phyloP scores from a whole-genome alignment of 23 red algal species.

The Gracilaria gracilis region DNA sequence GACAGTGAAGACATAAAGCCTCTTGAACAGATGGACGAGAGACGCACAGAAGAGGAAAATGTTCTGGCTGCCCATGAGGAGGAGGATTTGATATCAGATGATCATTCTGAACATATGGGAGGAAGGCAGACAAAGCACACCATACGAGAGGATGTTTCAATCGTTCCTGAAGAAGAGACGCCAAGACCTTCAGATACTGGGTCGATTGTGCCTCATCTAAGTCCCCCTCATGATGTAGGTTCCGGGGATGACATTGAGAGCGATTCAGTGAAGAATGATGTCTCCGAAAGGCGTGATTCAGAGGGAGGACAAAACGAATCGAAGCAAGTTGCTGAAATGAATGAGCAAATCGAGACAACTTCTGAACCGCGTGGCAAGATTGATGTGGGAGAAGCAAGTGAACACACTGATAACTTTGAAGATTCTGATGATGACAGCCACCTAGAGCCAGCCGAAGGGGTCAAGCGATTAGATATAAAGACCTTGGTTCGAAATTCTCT shows the following conservation, averaged over 20 bases:
- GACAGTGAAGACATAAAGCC: constrained; percentile 38
- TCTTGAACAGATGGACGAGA: not conserved
- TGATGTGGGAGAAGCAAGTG: not conserved
- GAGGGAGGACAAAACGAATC: not conserved
- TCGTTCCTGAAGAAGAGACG: not conserved
- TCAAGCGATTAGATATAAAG: constrained; percentile 53
- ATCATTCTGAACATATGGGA: not conserved
- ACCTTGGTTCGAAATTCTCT: constrained; percentile 47
- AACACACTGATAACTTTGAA: not conserved
- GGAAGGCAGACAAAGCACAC: no score
- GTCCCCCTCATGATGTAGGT: not conserved
- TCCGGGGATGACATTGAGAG: not conserved
- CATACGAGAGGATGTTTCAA: not conserved
- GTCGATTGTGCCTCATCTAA: not conserved
- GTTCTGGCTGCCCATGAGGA: not conserved
- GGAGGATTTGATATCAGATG: constrained; percentile 7
- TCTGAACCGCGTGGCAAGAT: not conserved
- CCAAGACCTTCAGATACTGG: not conserved
- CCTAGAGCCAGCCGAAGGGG: constrained; percentile 38
- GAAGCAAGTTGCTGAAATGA: not conserved
- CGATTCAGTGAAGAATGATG: not conserved
- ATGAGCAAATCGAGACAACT: not conserved
- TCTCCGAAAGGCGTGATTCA: no score
- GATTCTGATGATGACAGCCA: constrained; percentile 69
- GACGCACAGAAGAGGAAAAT: not conserved